phyloP scores from a whole-genome alignment of 192 early-diverging fungal genomes.

The Coemansia sp. region DNA sequence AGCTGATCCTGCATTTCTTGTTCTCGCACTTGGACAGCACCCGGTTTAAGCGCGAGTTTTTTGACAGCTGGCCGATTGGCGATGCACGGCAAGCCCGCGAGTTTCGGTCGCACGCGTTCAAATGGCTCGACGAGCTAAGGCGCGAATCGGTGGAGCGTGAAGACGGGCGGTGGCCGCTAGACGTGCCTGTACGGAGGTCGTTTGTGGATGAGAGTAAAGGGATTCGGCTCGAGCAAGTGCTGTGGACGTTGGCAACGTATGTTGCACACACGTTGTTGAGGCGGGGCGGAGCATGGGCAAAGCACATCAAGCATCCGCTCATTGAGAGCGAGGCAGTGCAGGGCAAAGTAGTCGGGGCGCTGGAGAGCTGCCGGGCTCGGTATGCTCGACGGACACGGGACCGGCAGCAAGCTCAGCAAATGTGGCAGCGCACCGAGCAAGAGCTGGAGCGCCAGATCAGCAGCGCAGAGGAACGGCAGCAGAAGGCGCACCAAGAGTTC shows the following conservation, averaged over 20 bases:
- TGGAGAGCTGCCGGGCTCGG: conserved; percentile 17
- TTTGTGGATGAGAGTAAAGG: conserved; percentile 54
- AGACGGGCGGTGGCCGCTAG: conserved; percentile 27
- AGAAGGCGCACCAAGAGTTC: conserved; percentile 13
- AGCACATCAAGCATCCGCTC: conserved; percentile 17
- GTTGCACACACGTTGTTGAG: conserved; percentile 14
- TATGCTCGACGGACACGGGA: conserved; percentile 41
- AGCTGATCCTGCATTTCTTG: conserved; percentile 60
- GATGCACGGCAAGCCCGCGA: conserved; percentile 58
- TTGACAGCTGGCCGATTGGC: conserved; percentile 60
- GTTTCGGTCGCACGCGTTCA: conserved; percentile 58
- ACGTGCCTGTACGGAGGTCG: conserved; percentile 47
- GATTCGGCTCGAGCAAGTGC: conserved; percentile 31
- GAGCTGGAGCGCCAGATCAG: conserved; percentile 7
- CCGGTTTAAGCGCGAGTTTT: conserved; percentile 44
- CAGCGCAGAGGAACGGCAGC: neutral
- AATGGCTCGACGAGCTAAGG: conserved; percentile 62
- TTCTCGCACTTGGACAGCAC: conserved; percentile 43
- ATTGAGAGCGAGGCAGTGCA: neutral
- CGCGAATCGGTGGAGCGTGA: conserved; percentile 27
- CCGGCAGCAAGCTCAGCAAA: conserved; percentile 21
- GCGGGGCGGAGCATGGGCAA: conserved; percentile 8
- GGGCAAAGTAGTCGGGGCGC: neutral
- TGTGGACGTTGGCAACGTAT: conserved; percentile 31
- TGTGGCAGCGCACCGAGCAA: conserved; percentile 21